Evolutionary conservation across 2,329 filamentous ascomycete species (phyloP), one percentile per base, ranked within the genome.

Genomic region (Aspergillus sp.): DNA sequence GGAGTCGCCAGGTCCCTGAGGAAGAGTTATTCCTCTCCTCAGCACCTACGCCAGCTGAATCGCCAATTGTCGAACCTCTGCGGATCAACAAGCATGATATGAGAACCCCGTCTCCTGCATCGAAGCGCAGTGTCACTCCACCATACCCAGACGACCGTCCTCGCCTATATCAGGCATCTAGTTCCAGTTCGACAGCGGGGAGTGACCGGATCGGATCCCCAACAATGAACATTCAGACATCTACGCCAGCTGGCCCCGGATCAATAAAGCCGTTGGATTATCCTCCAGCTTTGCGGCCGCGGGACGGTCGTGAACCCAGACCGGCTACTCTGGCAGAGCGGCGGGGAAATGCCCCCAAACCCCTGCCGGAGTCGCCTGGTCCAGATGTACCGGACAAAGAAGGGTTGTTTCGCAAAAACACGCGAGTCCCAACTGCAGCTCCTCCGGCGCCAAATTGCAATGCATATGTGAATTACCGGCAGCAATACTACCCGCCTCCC

Each of bases 61-160:
- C 87, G 60, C 87, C 89, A 49, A 88, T 86, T 15, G 80, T 95
- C 58, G 87, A 87, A 60, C 90, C 90, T 51, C 71, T 95, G 69
- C 82, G 88, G 62, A 94, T 95, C 66, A 85, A 84, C 73, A 94
- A 94, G 69, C 82, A 84, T 48, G 80, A 83, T 59, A 86, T 83
- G 49, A 80, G 84, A 27, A 76, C 76, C 45, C 81, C 81, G 32
- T 65, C 66, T 23, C 61, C 64, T 7, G 57, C 61, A 17, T 64
- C 65, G 43, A 63, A 60, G 48, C 60, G 62, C 60, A 69, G 76
- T 47, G 85, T 77, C 49, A 71, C 79, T 51, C 72, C 88, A 20
- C 83, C 84, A 0, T 93, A 90, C 60, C 87, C 88, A 37, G 83
- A 87, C 58, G 84, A 88, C 63, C 80, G 64, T 22, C 61, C 63